Base-by-base conservation (phyloP, 192 early-diverging fungal genomes). In the Geosiphon pyriformis region DNA sequence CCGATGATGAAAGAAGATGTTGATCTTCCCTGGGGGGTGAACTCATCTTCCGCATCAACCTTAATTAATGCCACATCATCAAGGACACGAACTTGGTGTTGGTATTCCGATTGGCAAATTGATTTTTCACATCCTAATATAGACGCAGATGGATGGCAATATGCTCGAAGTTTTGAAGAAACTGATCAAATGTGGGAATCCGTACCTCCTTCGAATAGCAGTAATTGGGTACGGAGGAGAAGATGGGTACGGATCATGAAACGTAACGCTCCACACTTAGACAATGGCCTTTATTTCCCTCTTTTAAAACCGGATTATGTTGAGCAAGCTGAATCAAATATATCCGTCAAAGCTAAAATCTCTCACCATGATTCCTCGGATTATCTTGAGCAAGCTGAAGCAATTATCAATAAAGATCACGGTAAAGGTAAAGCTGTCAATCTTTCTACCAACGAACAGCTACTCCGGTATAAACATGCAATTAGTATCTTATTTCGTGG, bases 171-270 rank as follows among this genome's bases (percentile, higher is more conserved):
- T 22, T 83, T 87, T 56, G 79, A 80, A 18, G 84, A 78, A 4
- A 64, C 69, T 2, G 84, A 85, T 23, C 67, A 73, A 11, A 34
- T 70, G 22, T 90, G 87, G 87, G 70, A 74, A 1, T 69, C 76
- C 11, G 69, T 67, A 31, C 78, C 75, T 17, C 83, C 78, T 10
- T 68, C 82, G 0, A 73, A 67, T 37, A 75, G 83, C 25, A 69
- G 66, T 35, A 80, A 72, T 37, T 86, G 85, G 78, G 88, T 90
- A 11, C 58, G 88, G 23, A 70, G 91, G 10, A 72, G 90, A 31
- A 76, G 87, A 56, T 93, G 91, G 91, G 82, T 92, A 23, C 76
- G 90, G 3, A 84, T 91, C 8, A 85, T 90, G 73, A 93, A 93
- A 70, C 76, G 84, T 52, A 76, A 80, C 35, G 67, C 86, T 65